Conservation (phyloP, 805 yeast species). For the Nakazawaea anatomiae region DNA sequence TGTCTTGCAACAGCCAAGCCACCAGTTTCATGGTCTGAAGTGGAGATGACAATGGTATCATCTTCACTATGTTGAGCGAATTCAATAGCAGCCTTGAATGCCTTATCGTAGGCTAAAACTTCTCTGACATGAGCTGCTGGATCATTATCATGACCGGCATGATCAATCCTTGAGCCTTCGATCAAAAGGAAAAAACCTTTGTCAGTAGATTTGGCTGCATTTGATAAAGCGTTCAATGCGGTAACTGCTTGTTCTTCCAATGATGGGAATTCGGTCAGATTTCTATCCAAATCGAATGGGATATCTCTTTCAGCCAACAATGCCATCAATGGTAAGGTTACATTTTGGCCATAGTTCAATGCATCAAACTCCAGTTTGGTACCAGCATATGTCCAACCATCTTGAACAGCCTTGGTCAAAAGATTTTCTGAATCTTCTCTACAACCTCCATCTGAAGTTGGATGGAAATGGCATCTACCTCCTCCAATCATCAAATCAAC, state of each 20-base stretch:
- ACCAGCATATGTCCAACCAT: constrained; percentile 64
- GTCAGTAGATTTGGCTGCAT: constrained; percentile 67
- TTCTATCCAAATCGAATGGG: constrained; percentile 81
- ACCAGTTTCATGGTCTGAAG: constrained; percentile 96
- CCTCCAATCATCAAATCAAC: constrained; percentile 90
- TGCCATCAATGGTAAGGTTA: constrained; percentile 70
- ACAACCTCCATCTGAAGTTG: constrained; percentile 52
- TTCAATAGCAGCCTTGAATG: constrained; percentile 67
- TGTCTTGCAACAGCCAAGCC: constrained; percentile 89
- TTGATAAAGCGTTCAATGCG: constrained; percentile 62
- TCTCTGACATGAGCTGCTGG: constrained; percentile 94
- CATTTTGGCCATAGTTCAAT: constrained; percentile 52
- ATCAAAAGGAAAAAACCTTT: constrained; percentile 81
- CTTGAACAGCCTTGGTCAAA: constrained; percentile 50
- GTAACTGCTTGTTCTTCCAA: constrained; percentile 72
- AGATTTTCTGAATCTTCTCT: constrained; percentile 68
- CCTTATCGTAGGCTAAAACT: constrained; percentile 80
- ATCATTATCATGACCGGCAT: constrained; percentile 91
- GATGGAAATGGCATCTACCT: constrained; percentile 80
- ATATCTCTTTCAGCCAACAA: constrained; percentile 72
- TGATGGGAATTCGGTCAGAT: constrained; percentile 57
- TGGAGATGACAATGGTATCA: constrained; percentile 74
- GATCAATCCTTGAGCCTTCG: constrained; percentile 93
- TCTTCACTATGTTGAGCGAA: constrained; percentile 63
- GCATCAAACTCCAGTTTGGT: constrained; percentile 54